A percentile compares a stretch with the other conserved stretches of the same genome.
Evolutionary conservation across 179 eudicot species (phyloP).

Genomic region (Beta corolliflora): DNA sequence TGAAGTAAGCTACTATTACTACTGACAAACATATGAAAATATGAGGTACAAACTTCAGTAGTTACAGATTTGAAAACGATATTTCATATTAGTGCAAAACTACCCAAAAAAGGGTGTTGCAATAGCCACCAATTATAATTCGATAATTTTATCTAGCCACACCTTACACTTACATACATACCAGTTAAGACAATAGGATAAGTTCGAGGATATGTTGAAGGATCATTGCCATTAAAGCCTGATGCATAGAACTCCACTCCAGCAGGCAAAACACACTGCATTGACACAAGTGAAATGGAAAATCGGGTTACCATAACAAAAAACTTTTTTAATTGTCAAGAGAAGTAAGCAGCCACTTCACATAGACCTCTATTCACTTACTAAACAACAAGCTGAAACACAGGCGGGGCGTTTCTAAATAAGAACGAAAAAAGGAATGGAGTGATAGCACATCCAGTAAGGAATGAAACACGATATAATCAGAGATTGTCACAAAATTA

Average conservation of each 20-base stretch:
- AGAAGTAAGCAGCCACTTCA: neutral
- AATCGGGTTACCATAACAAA: conserved; percentile 11
- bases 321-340: neutral
- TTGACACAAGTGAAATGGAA: conserved; percentile 18
- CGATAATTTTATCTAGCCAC: neutral
- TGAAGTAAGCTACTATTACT: neutral
- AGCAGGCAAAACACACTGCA: conserved; percentile 97
- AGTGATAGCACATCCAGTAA: neutral
- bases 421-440: neutral
- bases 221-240: conserved; percentile 59
- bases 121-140: neutral
- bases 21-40: neutral
- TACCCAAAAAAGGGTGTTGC: neutral
- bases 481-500: neutral
- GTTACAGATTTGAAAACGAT: neutral
- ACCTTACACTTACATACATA: conserved; percentile 28
- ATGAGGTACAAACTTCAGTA: neutral
- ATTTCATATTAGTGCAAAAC: neutral
- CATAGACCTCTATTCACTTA: neutral
- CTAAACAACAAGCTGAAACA: neutral
- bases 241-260: conserved; percentile 85
- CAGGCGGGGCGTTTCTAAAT: neutral
- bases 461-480: neutral
- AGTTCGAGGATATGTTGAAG: conserved; percentile 70
- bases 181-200: conserved; percentile 98